Conservation (phyloP, 2,329 filamentous ascomycete species). For the Alternaria rosae region DNA sequence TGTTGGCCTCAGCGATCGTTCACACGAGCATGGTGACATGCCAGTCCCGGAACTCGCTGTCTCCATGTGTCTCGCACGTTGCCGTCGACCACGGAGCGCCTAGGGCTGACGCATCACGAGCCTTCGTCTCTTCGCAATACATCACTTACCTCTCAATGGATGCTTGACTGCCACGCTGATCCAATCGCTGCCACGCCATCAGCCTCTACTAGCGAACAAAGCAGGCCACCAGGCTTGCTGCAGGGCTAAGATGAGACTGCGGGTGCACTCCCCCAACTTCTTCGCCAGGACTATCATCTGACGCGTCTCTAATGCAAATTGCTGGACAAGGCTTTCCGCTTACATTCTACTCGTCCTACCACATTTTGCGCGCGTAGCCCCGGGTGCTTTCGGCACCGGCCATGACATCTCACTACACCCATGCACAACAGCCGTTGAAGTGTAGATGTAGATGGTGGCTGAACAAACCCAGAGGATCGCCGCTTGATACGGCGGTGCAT, state of each 20-base stretch:
- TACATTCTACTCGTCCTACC: conserved; percentile 36
- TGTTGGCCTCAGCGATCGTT: conserved; percentile 24
- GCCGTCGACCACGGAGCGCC: conserved; percentile 35
- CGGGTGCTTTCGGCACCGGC: conserved; percentile 33
- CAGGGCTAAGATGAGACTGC: conserved; percentile 38
- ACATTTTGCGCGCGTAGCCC: conserved; percentile 26
- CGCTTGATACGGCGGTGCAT: conserved; percentile 30
- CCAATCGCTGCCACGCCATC: conserved; percentile 29
- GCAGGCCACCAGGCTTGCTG: conserved; percentile 32
- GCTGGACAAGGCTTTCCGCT: conserved; percentile 34
- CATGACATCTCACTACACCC: conserved; percentile 37
- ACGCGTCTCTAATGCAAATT: conserved; percentile 36
- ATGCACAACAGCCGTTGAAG: conserved; percentile 48
- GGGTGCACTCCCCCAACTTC: conserved; percentile 25
- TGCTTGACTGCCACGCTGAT: conserved; percentile 17
- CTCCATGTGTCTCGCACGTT: conserved; percentile 49
- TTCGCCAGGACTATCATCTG: conserved; percentile 42
- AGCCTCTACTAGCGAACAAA: conserved; percentile 18
- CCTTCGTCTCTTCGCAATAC: conserved; percentile 38
- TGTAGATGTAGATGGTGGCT: conserved; percentile 47
- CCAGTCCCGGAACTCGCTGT: conserved; percentile 30
- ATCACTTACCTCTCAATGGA: conserved; percentile 42
- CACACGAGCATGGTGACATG: conserved; percentile 42
- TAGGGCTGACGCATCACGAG: conserved; percentile 36
- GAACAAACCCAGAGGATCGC: conserved; percentile 37